Conservation (phyloP, 2,329 filamentous ascomycete genomes). For the Aspergillus viridinutans region DNA sequence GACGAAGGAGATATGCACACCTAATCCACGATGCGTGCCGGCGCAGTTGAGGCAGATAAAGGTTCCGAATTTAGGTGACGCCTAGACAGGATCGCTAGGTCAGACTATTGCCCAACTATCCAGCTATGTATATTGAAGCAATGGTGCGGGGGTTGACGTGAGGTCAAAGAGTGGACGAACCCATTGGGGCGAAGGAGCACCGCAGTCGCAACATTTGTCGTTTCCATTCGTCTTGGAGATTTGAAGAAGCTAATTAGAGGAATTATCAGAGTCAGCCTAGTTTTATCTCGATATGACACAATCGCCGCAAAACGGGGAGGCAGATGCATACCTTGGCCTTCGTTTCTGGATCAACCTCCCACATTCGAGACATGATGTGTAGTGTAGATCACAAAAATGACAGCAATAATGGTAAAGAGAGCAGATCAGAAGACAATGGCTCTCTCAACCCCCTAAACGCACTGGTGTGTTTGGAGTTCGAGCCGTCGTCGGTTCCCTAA, state of each 20-base stretch:
- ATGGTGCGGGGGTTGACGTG: neutral
- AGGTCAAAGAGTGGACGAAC: constrained; percentile 47
- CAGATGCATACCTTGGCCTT: constrained; percentile 70
- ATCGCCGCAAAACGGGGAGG: neutral
- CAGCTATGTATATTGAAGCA: neutral
- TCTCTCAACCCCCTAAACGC: neutral
- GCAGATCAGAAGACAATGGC: neutral
- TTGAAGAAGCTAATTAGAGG: constrained; percentile 64
- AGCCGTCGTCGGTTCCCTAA: neutral
- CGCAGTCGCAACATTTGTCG: constrained; percentile 89
- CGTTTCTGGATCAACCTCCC: constrained; percentile 98
- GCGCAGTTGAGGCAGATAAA: constrained; percentile 98
- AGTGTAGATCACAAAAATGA: neutral
- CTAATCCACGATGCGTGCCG: constrained; percentile 87
- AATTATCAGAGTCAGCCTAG: constrained; percentile 2
- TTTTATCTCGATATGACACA: constrained; percentile 3
- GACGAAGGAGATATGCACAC: constrained; percentile 98
- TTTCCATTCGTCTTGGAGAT: constrained; percentile 90
- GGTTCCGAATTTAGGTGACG: constrained; percentile 91
- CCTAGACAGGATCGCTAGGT: constrained; percentile 37
- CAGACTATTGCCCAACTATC: neutral
- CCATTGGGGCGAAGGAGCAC: constrained; percentile 96
- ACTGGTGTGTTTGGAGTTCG: neutral
- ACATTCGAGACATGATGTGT: constrained; percentile 67
- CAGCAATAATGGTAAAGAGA: neutral